Evolutionary conservation across 2,329 filamentous ascomycete species (phyloP).

Genomic region (Alternaria sp.): DNA sequence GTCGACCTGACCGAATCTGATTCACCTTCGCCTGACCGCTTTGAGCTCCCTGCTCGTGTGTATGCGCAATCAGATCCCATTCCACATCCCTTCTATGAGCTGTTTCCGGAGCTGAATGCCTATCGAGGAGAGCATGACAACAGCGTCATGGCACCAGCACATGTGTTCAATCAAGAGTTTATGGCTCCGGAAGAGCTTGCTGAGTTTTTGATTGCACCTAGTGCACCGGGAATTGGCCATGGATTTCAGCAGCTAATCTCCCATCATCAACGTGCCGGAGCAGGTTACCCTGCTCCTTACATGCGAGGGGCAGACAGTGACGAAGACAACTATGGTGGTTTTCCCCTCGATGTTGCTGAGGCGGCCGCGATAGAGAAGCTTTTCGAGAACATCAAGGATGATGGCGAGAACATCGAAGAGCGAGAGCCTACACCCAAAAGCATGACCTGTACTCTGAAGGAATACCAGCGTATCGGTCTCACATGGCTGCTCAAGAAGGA

Average conservation of each 20-base stretch:
- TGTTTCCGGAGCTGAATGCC: conserved; percentile 19
- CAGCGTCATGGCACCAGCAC: conserved; percentile 15
- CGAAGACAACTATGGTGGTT: conserved; percentile 27
- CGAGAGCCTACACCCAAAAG: conserved; percentile 74
- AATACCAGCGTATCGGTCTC: conserved; percentile 81
- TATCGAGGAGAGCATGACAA: conserved; percentile 12
- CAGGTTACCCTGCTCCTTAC: not conserved
- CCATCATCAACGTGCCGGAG: not conserved
- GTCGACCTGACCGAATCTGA: conserved; percentile 40
- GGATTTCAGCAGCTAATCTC: conserved; percentile 19
- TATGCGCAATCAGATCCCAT: conserved; percentile 3
- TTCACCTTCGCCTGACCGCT: conserved; percentile 20
- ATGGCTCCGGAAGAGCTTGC: conserved; percentile 42
- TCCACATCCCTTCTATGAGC: conserved; percentile 10
- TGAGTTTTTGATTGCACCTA: conserved; percentile 37
- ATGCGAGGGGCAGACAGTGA: conserved; percentile 19
- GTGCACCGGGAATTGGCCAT: conserved; percentile 25
- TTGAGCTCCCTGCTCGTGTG: not conserved
- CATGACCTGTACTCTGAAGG: conserved; percentile 74
- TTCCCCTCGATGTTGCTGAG: conserved; percentile 26
- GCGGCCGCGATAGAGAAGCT: conserved; percentile 41
- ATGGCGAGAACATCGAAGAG: conserved; percentile 58
- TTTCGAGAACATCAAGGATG: conserved; percentile 44
- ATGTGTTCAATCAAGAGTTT: conserved; percentile 36
- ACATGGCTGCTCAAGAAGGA: conserved; percentile 81